Conservation (phyloP, 176 grass and related monocot genomes). For the maize (Zea mays) region Zm-B73-REFERENCE-NAM-5.0 NC_050100.1:192159501-192160000, state of each 20-base stretch:
- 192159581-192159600: background rate
- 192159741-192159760: background rate
- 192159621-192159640: background rate
- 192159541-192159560: background rate
- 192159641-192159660: background rate
- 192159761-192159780: background rate
- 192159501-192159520: background rate
- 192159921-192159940: background rate
- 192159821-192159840: background rate
- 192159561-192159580: background rate
- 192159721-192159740: background rate
- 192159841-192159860: background rate
- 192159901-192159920: background rate
- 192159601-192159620: background rate
- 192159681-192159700: background rate
- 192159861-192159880: background rate
- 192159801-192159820: background rate
- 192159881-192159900: background rate
- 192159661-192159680: background rate
- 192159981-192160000: no score
- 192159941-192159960: background rate
- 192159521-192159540: background rate
- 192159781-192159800: background rate
- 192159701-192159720: background rate
- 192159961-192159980: background rate